phyloP scores from a whole-genome alignment of 2,329 filamentous ascomycete genomes.

The Ascochyta fabae region DNA sequence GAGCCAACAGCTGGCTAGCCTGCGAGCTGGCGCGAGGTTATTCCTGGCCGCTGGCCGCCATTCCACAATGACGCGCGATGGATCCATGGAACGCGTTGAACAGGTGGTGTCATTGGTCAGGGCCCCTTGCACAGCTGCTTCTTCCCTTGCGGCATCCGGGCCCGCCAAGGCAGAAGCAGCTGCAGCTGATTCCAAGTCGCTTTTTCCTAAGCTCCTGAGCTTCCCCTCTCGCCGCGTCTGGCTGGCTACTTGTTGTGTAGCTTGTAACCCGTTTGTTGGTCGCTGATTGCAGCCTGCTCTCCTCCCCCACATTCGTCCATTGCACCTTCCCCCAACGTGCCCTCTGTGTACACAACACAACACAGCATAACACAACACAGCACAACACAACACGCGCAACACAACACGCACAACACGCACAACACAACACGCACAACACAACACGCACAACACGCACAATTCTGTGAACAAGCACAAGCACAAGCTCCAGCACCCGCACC shows the following conservation, averaged over 20 bases:
- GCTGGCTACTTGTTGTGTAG: slow-evolving; percentile 3
- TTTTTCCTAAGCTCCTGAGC: slow-evolving; percentile 8
- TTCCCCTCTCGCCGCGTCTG: slow-evolving; percentile 9
- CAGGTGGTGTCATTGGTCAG: slow-evolving; percentile 28
- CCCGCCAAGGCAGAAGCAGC: slow-evolving; percentile 17
- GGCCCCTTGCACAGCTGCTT: slow-evolving; percentile 30
- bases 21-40: slow-evolving; percentile 24
- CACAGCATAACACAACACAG: too few relatives aligned
- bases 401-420: neutral
- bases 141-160: slow-evolving; percentile 33
- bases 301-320: slow-evolving; percentile 1
- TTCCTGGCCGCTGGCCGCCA: slow-evolving; percentile 17
- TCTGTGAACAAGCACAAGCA: neutral
- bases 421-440: too few relatives aligned
- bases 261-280: slow-evolving; percentile 8
- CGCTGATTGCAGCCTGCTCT: slow-evolving; percentile 1
- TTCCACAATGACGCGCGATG: slow-evolving; percentile 22
- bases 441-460: slow-evolving; percentile 1
- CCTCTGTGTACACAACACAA: slow-evolving; percentile 8
- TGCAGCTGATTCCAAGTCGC: slow-evolving; percentile 22
- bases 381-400: neutral
- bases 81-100: slow-evolving; percentile 27
- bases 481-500: neutral
- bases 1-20: slow-evolving; percentile 34
- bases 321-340: slow-evolving; percentile 4